Base-by-base conservation (phyloP, 2,329 filamentous ascomycete genomes). In the Calycina marina region DNA sequence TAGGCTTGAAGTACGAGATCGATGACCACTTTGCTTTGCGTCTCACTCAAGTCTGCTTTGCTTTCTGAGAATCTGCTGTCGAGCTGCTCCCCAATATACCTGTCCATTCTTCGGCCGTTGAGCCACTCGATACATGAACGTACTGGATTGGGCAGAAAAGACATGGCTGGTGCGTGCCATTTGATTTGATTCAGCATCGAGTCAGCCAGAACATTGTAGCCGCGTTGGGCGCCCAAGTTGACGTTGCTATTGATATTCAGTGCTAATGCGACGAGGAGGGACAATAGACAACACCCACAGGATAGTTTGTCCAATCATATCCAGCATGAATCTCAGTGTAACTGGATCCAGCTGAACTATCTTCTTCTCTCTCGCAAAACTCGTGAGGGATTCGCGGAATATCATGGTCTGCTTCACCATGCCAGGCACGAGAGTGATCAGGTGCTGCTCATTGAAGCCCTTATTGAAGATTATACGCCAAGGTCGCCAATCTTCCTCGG, bases 1-100 rank as follows among this genome's bases (percentile, higher is more conserved):
- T 43, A 42, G 5, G 34, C 31, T 12, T 43, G 24, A 8, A 47
- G 26, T 9, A 38, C 32, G 4, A 46, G 38, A 26, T 41, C 40
- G 2, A 47, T 41, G 6, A 46, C 28, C 3, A 38, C 20, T 30
- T 42, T 40, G 14, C 10, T 35, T 4, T 30, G 14, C 14, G 14
- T 33, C 17, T 37, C 35, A 12, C 14, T 29, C 3, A 4, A 6
- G 10, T 38, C 31, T 12, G 18, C 18, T 31, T 38, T 36, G 18
- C 28, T 22, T 16, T 42, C 37, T 2, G 14, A 13, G 12, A 32
- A 35, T n/a, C 31, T 15, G 28, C 25, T 34, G 24, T 38, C 28
- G 5, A 47, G 28, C 20, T 36, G 32, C 4, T 30, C 18, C 2
- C 35, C 20, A 12, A 46, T 31, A 16, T 38, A 45, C 5, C 13